Conservation (phyloP, 176 grass and related monocot genomes). For the Aegilops sharonensis region DNA sequence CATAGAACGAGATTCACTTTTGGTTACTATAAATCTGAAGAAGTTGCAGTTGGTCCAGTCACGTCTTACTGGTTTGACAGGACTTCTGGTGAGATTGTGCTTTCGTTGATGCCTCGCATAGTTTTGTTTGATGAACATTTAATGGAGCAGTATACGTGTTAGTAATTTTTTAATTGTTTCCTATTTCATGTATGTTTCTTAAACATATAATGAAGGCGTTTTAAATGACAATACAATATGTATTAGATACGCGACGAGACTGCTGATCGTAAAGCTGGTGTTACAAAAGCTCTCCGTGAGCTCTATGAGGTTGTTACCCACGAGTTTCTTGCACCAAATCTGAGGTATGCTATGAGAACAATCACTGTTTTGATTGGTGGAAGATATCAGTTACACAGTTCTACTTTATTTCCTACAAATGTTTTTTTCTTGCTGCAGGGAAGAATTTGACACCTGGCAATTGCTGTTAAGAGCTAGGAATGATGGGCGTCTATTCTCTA, state of each 20-base stretch:
- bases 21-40: conserved; percentile 76
- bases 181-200: conserved; percentile 1
- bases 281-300: conserved; percentile 71
- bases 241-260: conserved; percentile 81
- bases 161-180: conserved; percentile 2
- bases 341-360: conserved; percentile 50
- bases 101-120: conserved; percentile 2
- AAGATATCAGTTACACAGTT: neutral
- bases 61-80: conserved; percentile 78
- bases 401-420: conserved; percentile 8
- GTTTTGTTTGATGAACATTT: neutral
- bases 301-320: conserved; percentile 87
- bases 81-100: conserved; percentile 69
- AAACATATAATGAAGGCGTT: neutral
- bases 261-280: conserved; percentile 68
- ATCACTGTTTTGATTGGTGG: neutral
- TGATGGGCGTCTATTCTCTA: conserved; percentile 74
- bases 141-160: neutral
- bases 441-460: conserved; percentile 88
- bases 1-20: conserved; percentile 58
- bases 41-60: conserved; percentile 80
- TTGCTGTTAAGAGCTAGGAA: conserved; percentile 72
- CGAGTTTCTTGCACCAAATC: conserved; percentile 64
- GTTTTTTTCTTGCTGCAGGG: conserved; percentile 52
- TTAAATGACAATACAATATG: conserved; percentile 16